phyloP scores from a whole-genome alignment of 495 filamentous ascomycete species.

The Melanomma pulvis-pyrius region DNA sequence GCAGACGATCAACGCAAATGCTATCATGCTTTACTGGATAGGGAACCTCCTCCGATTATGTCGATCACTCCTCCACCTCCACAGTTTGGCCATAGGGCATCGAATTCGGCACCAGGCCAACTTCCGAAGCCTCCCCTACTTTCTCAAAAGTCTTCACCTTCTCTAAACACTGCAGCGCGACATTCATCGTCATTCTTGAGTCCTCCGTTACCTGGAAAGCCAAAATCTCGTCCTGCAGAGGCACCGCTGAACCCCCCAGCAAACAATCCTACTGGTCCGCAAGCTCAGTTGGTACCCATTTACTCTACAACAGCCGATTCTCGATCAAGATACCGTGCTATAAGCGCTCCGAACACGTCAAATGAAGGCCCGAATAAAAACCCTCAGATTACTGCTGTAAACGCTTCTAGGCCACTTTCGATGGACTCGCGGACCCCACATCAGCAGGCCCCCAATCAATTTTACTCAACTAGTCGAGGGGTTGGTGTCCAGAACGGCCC shows the following conservation, averaged over 20 bases:
- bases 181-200: background rate
- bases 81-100: background rate
- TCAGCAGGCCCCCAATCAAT: background rate
- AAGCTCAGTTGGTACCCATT: background rate
- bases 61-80: slow-evolving; percentile 1
- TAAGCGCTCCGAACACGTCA: slow-evolving; percentile 14
- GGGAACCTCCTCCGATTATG: slow-evolving; percentile 7
- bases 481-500: background rate
- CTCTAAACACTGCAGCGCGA: background rate
- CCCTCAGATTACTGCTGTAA: background rate
- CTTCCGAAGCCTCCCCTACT: background rate
- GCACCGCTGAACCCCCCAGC: background rate
- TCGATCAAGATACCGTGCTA: slow-evolving; percentile 5
- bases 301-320: background rate
- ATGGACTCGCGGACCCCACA: background rate
- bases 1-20: background rate
- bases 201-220: background rate
- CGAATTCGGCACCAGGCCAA: background rate
- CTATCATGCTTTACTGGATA: background rate
- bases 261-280: slow-evolving; percentile 1
- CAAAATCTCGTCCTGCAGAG: background rate
- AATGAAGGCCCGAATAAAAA: background rate
- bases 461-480: background rate
- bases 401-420: background rate
- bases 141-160: background rate